These are phyloP conservation scores for Holtermanniella nyarrowii DNA, from an alignment of 768 basidiomycete genomes.

Conservation along the genomic window DNA sequence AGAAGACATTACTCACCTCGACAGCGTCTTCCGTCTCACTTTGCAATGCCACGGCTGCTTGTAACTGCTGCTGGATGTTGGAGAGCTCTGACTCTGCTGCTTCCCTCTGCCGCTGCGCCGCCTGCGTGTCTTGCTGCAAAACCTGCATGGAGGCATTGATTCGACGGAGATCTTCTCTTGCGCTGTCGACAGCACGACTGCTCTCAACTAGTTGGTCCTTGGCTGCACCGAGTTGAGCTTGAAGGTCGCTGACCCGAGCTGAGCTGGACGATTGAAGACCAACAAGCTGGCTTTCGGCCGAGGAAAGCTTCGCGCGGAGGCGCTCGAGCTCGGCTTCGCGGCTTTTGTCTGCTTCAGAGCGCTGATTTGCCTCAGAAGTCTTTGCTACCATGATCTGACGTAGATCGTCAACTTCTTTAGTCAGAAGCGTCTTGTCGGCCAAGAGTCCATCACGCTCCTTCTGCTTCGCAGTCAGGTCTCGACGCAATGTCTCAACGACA, in stretches of 20 bases:
- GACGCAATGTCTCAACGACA: conserved; percentile 43
- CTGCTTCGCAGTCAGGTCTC: conserved; percentile 45
- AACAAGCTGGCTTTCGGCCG: not conserved
- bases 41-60: conserved; percentile 12
- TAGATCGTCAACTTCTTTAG: conserved; percentile 75
- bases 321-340: conserved; percentile 72
- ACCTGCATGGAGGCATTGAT: too few relatives aligned
- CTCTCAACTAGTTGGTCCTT: not conserved
- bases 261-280: not conserved
- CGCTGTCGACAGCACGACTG: not conserved
- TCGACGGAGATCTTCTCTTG: too few relatives aligned
- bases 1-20: conserved; percentile 50
- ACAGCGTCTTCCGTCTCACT: conserved; percentile 44
- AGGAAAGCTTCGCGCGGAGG: conserved; percentile 54
- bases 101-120: too few relatives aligned
- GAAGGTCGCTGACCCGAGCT: not conserved
- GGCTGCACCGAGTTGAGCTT: not conserved
- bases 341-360: conserved; percentile 73
- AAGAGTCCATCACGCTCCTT: conserved; percentile 38
- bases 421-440: conserved; percentile 48
- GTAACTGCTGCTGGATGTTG: conserved; percentile 15
- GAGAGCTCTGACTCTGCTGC: conserved; percentile 15
- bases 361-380: conserved; percentile 70
- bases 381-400: conserved; percentile 75
- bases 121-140: too few relatives aligned